Base-by-base conservation (phyloP, 306 rosid genomes). In the Rosa rugosa region DNA sequence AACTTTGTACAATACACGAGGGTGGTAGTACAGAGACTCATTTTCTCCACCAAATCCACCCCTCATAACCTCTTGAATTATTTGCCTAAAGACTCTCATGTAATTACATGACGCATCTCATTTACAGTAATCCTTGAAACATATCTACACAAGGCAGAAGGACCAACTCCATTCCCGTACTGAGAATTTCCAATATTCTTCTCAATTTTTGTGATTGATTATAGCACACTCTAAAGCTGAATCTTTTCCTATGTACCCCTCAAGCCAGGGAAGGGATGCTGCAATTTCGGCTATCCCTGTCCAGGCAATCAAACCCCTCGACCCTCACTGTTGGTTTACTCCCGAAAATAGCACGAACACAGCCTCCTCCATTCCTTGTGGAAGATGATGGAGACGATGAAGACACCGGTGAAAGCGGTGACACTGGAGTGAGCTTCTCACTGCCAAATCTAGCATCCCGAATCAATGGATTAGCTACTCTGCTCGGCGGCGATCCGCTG, bases 401-500 rank as follows among this genome's bases (percentile, higher is more conserved):
- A 44, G 89, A 79, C 49, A 72, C 69, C 64, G 92, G 86, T 0
- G 90, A 82, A 8, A 86, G 77, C 0, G 91, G 79, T 0, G 91
- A 71, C 41, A 81, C 65, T 0, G 92, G 87, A 17, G 80, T 51
- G 65, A 87, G 77, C 85, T 88, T 86, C 81, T 93, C 96, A 59
- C 85, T 91, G 83, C 97, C 93, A 66, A 95, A 95, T 82, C 97
- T 84, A 77, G 89, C 97, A 75, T 95, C 99, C 77, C 85, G 97
- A 82, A 90, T 88, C 75, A 95, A 86, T 42, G 99, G 99, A 86
- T 95, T 93, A 79, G 86, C 87, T 87, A 93, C 98, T 89, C 99
- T 93, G 82, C 96, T 90, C 78, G 99, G 99, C 78, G 99, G 99
- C 49, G 99, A 91, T 89, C 98, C 99, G 71, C 88, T 80, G 78